These are phyloP conservation scores for Boletus rubropictus DNA, from an alignment of 768 basidiomycete species.

Conservation along the genomic window DNA sequence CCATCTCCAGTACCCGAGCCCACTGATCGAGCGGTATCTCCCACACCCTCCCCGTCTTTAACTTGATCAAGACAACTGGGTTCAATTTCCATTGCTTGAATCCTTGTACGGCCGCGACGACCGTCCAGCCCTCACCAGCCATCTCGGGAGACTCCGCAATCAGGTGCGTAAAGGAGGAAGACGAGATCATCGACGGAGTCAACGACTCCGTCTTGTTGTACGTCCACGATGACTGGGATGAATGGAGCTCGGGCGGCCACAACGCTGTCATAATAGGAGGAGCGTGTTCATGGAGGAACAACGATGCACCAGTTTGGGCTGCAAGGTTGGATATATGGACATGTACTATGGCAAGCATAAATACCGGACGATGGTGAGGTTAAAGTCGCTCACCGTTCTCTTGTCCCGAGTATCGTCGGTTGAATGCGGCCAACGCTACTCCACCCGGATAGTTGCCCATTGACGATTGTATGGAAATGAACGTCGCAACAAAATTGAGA, in stretches of 20 bases:
- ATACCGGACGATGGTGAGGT: neutral
- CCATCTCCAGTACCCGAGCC: constrained; percentile 32
- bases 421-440: constrained; percentile 57
- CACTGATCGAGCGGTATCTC: constrained; percentile 23
- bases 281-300: constrained; percentile 71
- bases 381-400: constrained; percentile 24
- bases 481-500: constrained; percentile 49
- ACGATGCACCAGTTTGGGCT: constrained; percentile 84
- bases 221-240: constrained; percentile 38
- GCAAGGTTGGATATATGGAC: constrained; percentile 83
- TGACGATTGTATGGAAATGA: constrained; percentile 53
- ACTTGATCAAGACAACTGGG: constrained; percentile 4
- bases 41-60: constrained; percentile 21
- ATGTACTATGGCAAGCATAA: constrained; percentile 36
- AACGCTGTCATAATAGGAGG: constrained; percentile 38
- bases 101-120: constrained; percentile 39
- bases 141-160: constrained; percentile 44
- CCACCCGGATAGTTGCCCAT: constrained; percentile 88
- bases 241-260: constrained; percentile 8
- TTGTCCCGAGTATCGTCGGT: constrained; percentile 40
- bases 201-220: constrained; percentile 83
- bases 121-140: constrained; percentile 35
- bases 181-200: constrained; percentile 36
- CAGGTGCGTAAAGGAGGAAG: constrained; percentile 52
- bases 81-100: constrained; percentile 40